A percentile compares a stretch with the other conserved stretches of the same genome.
Evolutionary conservation across 495 filamentous ascomycete genomes (phyloP).

Genomic region (Talaromyces nanjingensis): DNA sequence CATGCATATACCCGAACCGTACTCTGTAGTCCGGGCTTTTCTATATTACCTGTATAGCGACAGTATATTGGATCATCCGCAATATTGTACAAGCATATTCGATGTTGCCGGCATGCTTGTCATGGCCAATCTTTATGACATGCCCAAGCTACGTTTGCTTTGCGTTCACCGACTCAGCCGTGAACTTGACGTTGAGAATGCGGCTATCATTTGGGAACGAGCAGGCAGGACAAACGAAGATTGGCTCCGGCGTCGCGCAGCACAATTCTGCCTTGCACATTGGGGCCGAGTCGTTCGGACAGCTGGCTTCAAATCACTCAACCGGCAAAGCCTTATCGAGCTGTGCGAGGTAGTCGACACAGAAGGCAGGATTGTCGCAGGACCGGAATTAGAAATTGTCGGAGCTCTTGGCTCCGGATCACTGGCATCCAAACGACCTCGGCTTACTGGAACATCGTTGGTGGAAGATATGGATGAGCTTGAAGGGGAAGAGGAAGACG

Average conservation of each 20-base stretch:
- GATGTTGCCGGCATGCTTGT: constrained; percentile 95
- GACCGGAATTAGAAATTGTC: constrained; percentile 75
- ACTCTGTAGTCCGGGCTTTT: constrained; percentile 89
- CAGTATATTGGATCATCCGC: constrained; percentile 63
- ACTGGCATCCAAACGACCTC: constrained; percentile 44
- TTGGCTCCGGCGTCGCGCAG: constrained; percentile 83
- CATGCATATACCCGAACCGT: constrained; percentile 97
- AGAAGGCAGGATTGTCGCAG: constrained; percentile 80
- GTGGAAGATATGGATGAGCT: constrained; percentile 52
- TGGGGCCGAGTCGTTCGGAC: constrained; percentile 95
- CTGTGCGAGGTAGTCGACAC: constrained; percentile 89
- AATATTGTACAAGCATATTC: constrained; percentile 61
- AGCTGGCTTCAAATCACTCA: constrained; percentile 72
- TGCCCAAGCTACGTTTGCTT: constrained; percentile 82
- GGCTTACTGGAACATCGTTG: constrained; percentile 46
- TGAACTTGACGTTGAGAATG: constrained; percentile 89
- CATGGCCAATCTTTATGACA: constrained; percentile 96
- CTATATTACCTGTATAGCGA: constrained; percentile 96
- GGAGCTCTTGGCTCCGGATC: constrained; percentile 57
- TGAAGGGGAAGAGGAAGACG: constrained; percentile 66
- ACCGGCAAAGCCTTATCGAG: constrained; percentile 70
- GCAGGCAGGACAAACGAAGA: constrained; percentile 84
- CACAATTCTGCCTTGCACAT: constrained; percentile 79
- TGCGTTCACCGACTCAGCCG: constrained; percentile 81
- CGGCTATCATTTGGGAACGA: constrained; percentile 93